Conservation (phyloP, 2,329 filamentous ascomycete species). For the Epichloe elymi region DNA sequence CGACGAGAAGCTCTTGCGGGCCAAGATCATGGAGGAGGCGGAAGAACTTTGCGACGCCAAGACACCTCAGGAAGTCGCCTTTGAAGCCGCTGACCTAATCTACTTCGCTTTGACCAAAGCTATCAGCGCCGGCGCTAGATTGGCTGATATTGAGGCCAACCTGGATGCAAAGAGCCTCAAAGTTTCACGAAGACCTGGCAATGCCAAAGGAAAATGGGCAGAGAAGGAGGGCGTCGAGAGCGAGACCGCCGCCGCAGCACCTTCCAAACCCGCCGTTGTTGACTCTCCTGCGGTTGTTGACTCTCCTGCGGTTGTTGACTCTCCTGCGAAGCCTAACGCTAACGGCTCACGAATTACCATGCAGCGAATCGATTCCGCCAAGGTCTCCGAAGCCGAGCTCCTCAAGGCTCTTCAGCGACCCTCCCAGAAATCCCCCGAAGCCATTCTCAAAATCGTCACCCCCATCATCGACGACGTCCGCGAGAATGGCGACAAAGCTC, state of each 20-base stretch:
- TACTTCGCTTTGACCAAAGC: conserved; percentile 94
- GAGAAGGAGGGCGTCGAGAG: conserved; percentile 61
- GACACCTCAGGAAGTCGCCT: conserved; percentile 71
- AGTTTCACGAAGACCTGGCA: conserved; percentile 82
- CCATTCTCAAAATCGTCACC: conserved; percentile 78
- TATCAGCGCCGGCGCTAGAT: conserved; percentile 65
- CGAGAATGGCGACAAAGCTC: conserved; percentile 69
- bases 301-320: conserved; percentile 14
- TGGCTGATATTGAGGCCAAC: conserved; percentile 84
- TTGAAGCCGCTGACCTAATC: conserved; percentile 87
- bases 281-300: conserved; percentile 19
- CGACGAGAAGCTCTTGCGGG: conserved; percentile 75
- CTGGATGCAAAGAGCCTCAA: conserved; percentile 91
- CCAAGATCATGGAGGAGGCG: conserved; percentile 98
- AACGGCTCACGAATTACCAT: conserved; percentile 56
- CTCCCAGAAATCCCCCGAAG: conserved; percentile 92
- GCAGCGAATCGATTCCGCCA: conserved; percentile 60
- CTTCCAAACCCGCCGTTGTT: conserved; percentile 18
- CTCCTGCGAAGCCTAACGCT: conserved; percentile 23
- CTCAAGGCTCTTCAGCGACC: conserved; percentile 69
- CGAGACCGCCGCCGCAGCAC: conserved; percentile 21
- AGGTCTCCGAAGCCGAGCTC: conserved; percentile 52
- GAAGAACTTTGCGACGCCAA: conserved; percentile 85
- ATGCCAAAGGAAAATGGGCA: conserved; percentile 89
- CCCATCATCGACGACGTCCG: conserved; percentile 88